Percentiles rank a stretch among this genome's conserved stretches.
These are phyloP conservation scores for Colletotrichum eremochloae DNA, from an alignment of 2,329 filamentous ascomycete genomes.

Conservation along the genomic window DNA sequence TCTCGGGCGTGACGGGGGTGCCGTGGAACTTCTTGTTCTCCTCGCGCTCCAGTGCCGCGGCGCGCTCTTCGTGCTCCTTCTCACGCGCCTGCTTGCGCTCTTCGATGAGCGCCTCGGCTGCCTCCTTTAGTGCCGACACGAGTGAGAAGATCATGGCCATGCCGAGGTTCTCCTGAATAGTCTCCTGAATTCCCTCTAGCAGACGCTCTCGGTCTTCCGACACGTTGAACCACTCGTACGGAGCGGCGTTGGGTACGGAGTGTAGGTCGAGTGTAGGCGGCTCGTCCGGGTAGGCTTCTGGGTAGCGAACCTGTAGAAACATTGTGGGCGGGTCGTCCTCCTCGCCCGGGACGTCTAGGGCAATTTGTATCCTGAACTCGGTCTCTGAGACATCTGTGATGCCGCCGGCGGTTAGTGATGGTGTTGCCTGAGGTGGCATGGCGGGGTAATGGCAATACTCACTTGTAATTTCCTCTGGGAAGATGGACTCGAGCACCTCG, in stretches of 20 bases:
- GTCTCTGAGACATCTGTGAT: slow-evolving; percentile 85
- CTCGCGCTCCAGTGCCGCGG: slow-evolving; percentile 79
- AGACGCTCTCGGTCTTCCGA: slow-evolving; percentile 83
- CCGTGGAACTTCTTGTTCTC: slow-evolving; percentile 98
- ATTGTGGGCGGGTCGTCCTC: slow-evolving; percentile 77
- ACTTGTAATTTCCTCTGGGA: slow-evolving; percentile 97
- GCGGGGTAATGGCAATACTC: slow-evolving; percentile 44
- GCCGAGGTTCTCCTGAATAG: slow-evolving; percentile 91
- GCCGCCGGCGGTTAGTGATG: slow-evolving; percentile 23
- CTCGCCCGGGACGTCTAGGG: slow-evolving; percentile 81
- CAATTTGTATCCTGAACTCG: slow-evolving; percentile 87
- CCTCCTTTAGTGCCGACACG: slow-evolving; percentile 88
- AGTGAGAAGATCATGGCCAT: slow-evolving; percentile 99
- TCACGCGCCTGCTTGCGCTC: slow-evolving; percentile 77
- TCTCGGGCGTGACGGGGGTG: slow-evolving; percentile 86
- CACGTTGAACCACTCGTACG: slow-evolving; percentile 82
- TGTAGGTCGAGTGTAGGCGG: slow-evolving; percentile 86
- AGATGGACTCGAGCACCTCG: slow-evolving; percentile 98
- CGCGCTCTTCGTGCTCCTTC: slow-evolving; percentile 67
- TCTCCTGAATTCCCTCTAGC: slow-evolving; percentile 77
- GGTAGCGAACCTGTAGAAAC: slow-evolving; percentile 87
- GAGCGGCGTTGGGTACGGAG: slow-evolving; percentile 76
- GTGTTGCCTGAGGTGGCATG: slow-evolving; percentile 18
- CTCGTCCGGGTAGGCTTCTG: slow-evolving; percentile 90
- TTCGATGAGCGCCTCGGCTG: slow-evolving; percentile 85